Evolutionary conservation across 2,329 filamentous ascomycete genomes (phyloP), one percentile per base, ranked within the genome.

Genomic region (Alternaria angustiovoidea): DNA sequence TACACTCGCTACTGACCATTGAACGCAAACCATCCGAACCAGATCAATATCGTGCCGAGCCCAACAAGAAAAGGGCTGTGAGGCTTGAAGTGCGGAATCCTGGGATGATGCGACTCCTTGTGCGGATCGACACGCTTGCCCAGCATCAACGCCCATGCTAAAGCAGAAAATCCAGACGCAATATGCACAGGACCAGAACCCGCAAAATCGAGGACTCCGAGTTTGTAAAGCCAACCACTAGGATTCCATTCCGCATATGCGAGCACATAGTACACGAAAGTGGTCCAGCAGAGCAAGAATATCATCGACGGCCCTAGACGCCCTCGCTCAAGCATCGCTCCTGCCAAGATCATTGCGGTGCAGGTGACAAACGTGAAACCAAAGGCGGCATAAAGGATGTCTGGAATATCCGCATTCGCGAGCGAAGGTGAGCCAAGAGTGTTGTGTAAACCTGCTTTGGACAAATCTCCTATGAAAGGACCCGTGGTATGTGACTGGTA

Each of bases 221-320:
- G 84, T 20, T 85, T 85, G 78, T 84, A 89, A 28, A 91, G 84
- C 89, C 90, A 93, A 47, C 90, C 90, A 63, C 87, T 88, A 52
- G 83, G 80, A 78, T 92, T 92, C 91, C 90, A 93, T 46, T 90
- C 92, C 86, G 90, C 92, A 79, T 90, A 91, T 47, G 90, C 90
- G 62, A 92, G 60, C n/a, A 74, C 59, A n/a, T 76, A 76, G 58
- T 77, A 76, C 2, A 76, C 75, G 18, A 76, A 76, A 1, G 75
- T 76, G 0, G 72, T 76, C 75, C 73, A 76, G 56, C 70, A 75
- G n/a, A 76, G 65, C 34, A 76, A 39, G 49, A 76, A 77, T 4
- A 77, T 55, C 72, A 76, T 76, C 2, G 62, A 67, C 30, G 74
- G 74, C 51, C 61, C 71, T 22, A 76, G 36, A 1, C 74, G 66